Conservation (phyloP, 768 basidiomycete genomes). For the Lactarius sp. region DNA sequence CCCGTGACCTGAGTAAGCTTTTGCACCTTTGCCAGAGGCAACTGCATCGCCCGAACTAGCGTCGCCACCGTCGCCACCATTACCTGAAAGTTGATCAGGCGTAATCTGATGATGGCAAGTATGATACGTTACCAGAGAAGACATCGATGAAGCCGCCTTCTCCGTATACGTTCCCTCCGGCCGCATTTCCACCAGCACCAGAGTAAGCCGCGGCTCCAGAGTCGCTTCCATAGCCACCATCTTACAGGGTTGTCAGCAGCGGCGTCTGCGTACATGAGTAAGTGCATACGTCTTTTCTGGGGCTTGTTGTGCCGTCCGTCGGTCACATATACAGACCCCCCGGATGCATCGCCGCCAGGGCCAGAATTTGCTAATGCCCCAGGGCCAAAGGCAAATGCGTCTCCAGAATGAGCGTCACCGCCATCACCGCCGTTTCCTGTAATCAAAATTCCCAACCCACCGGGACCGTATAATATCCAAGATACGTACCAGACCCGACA, state of each 20-base stretch:
- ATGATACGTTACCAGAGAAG: conserved; percentile 11
- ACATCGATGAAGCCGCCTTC: conserved; percentile 14
- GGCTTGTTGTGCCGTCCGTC: background rate
- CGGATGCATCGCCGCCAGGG: conserved; percentile 9
- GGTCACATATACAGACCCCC: background rate
- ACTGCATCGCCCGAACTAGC: conserved; percentile 30
- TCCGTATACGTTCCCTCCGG: conserved; percentile 13
- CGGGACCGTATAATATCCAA: background rate
- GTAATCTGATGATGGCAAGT: background rate
- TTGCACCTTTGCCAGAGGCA: conserved; percentile 26
- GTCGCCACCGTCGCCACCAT: conserved; percentile 27
- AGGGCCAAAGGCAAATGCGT: conserved; percentile 1
- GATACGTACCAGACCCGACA: conserved; percentile 10
- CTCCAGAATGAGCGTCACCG: conserved; percentile 13
- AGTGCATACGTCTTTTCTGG: conserved; percentile 4
- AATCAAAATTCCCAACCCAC: background rate
- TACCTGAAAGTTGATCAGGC: conserved; percentile 7
- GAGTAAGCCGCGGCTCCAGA: conserved; percentile 10
- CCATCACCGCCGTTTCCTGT: conserved; percentile 18
- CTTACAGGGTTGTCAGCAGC: background rate
- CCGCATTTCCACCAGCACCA: conserved; percentile 19
- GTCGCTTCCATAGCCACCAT: background rate
- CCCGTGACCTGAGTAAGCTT: conserved; percentile 29
- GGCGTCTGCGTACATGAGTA: background rate
- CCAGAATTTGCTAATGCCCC: conserved; percentile 2